A percentile compares a stretch with the other conserved stretches of the same genome.
Conservation (phyloP, 2,329 filamentous ascomycete species). For the Diatrype stigma region DNA sequence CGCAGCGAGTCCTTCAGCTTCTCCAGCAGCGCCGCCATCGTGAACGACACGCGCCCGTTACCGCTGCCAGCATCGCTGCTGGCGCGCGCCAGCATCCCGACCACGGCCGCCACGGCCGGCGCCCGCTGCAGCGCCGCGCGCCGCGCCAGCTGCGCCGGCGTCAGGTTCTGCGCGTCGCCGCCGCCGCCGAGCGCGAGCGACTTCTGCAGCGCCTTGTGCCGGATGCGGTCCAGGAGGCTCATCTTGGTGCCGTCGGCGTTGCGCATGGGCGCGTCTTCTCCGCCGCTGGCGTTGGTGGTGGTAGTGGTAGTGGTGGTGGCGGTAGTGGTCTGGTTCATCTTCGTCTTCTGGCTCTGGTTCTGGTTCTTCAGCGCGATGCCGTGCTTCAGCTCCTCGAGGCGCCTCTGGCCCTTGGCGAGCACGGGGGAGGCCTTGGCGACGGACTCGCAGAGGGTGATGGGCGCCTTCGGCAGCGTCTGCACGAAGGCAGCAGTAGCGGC, state of each 20-base stretch:
- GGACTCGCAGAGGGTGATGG: constrained; percentile 49
- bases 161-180: constrained; percentile 38
- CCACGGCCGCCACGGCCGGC: constrained; percentile 62
- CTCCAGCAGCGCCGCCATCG: constrained; percentile 57
- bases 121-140: constrained; percentile 63
- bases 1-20: constrained; percentile 66
- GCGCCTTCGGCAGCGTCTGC: constrained; percentile 49
- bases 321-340: constrained; percentile 30
- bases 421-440: constrained; percentile 51
- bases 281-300: neutral
- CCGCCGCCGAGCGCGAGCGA: constrained; percentile 34
- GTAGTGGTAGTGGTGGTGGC: constrained; percentile 1
- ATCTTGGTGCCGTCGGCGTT: constrained; percentile 50
- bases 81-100: constrained; percentile 59
- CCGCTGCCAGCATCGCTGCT: constrained; percentile 32
- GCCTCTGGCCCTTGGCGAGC: constrained; percentile 62
- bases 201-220: constrained; percentile 61
- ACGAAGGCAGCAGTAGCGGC: constrained; percentile 45
- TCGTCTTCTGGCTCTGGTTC: constrained; percentile 17
- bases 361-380: constrained; percentile 52
- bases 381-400: constrained; percentile 65
- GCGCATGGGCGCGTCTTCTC: constrained; percentile 23
- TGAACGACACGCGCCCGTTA: constrained; percentile 57
- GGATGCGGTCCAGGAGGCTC: constrained; percentile 71
- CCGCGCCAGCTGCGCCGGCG: constrained; percentile 54